Evolutionary conservation across 2,329 filamentous ascomycete species (phyloP), one percentile per base, ranked within the genome.

Genomic region (Venturia carpophila): DNA sequence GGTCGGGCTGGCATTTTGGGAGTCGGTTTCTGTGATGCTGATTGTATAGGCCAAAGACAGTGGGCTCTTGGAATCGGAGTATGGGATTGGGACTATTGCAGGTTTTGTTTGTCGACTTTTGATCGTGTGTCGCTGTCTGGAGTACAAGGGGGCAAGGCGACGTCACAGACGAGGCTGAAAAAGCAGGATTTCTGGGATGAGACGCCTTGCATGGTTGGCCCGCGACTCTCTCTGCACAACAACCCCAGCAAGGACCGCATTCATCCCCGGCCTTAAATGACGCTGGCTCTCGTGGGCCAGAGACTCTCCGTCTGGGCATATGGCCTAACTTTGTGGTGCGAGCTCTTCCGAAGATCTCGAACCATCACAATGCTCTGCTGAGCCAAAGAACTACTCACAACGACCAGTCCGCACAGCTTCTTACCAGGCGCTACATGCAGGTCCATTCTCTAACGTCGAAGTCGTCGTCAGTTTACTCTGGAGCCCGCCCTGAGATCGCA

Each of bases 91-190:
- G 5, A 15, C 9, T 21, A 34, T 34, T 34, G 27, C 52, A 37
- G n/a, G 27, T 58, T 37, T 58, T 58, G 52, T 37, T 58, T 17
- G 24, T 2, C 49, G 27, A 47, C 45, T 47, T 47, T 47, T 47
- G 45, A 9, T 55, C 49, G 49, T 55, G 49, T 55, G 49, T 47
- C 45, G 42, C n/a, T 47, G 19, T 30, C 15, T 56, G 52, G 52
- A 37, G 6, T 19, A 37, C 52, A 58, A 55, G 27, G 49, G 17
- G 49, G 49, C 49, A 55, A 55, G 30, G 52, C 52, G 52, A 58
- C 52, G 52, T 58, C 52, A 58, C 52, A 58, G 30, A 58, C 52
- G 52, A 58, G 52, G 52, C 60, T 43, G 43, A 62, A 62, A 24
- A 47, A 62, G 43, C 60, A 42, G 39, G 39, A 43, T 62, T 61